Base-by-base conservation (phyloP, 1,284 basidiomycete genomes). In the Malassezia dermatis region DNA sequence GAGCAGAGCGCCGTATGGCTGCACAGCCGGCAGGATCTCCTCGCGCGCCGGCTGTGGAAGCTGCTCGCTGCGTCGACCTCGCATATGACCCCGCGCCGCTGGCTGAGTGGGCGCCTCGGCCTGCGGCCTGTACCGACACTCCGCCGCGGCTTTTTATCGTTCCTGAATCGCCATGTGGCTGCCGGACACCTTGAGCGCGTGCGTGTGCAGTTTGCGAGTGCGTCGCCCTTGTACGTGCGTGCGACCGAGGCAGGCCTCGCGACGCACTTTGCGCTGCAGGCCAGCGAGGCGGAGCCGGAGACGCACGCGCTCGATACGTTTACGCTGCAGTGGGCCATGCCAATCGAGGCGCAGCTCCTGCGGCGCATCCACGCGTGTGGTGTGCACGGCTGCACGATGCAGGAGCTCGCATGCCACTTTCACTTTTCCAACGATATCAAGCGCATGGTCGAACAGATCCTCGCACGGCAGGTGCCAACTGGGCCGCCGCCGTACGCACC, bases 11-110 rank as follows among this genome's bases (percentile, higher is more conserved):
- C 43, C 12, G 50, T 68, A 11, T 68, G 66, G 66, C 50, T 64
- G 13, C 58, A 53, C 32, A 61, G 59, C 32, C 64, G 66, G 4
- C 59, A 65, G 40, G 66, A 66, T 7, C 55, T 68, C 17, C 41
- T 57, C n/a, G 21, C 37, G 11, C 8, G 15, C 27, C 48, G 55
- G 1, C 43, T 57, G 31, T 15, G 19, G 8, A 19, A 17, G 7
- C 8, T 57, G 34, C 41, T 57, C n/a, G n/a, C 8, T 1, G 27
- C 26, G 12, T 57, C 55, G 17, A 32, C 49, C 17, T 31, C 43
- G 15, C 32, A 48, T 35, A 51, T 52, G 50, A 52, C 49, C 30
- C 55, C 55, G 23, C 55, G 55, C 24, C 49, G 44, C 6, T 35
- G 23, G 31, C 44, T 57, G 12, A 34, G 41, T 6, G 23, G 19